phyloP scores from a whole-genome alignment of 2,329 filamentous ascomycete species.

The Ceratocystis eucalypticola region DNA sequence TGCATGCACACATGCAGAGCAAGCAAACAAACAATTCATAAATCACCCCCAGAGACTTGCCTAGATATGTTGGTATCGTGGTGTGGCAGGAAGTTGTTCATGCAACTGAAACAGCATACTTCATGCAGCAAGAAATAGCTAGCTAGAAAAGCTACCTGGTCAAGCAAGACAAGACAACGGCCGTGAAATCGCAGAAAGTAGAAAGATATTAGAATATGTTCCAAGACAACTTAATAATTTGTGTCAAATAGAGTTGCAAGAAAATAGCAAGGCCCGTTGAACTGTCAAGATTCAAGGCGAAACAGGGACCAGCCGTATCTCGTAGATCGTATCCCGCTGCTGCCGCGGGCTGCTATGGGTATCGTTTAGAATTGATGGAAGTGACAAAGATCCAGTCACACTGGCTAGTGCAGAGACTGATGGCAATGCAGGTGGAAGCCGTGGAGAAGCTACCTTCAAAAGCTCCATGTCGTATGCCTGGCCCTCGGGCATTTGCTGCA shows the following conservation, averaged over 20 bases:
- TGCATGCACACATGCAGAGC: not conserved
- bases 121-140: not conserved
- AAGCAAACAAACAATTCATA: not conserved
- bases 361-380: slow-evolving; percentile 11
- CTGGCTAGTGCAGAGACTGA: slow-evolving; percentile 5
- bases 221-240: no score
- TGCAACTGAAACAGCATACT: not conserved
- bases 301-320: slow-evolving; percentile 13
- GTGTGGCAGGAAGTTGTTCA: not conserved
- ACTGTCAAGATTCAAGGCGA: not conserved
- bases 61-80: not conserved
- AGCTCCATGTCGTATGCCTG: slow-evolving; percentile 38
- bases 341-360: not conserved
- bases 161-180: not conserved
- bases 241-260: not conserved
- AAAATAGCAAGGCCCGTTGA: not conserved
- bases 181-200: not conserved
- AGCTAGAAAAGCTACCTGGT: not conserved
- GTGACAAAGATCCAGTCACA: slow-evolving; percentile 9
- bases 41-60: not conserved
- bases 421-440: slow-evolving; percentile 3
- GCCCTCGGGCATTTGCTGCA: slow-evolving; percentile 71
- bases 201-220: not conserved
- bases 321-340: slow-evolving; percentile 7
- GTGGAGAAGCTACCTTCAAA: slow-evolving; percentile 27